Percentiles rank a stretch among this genome's conserved stretches.
Conservation (phyloP, 495 filamentous ascomycete genomes). For the Penicillium subrubescens region DNA sequence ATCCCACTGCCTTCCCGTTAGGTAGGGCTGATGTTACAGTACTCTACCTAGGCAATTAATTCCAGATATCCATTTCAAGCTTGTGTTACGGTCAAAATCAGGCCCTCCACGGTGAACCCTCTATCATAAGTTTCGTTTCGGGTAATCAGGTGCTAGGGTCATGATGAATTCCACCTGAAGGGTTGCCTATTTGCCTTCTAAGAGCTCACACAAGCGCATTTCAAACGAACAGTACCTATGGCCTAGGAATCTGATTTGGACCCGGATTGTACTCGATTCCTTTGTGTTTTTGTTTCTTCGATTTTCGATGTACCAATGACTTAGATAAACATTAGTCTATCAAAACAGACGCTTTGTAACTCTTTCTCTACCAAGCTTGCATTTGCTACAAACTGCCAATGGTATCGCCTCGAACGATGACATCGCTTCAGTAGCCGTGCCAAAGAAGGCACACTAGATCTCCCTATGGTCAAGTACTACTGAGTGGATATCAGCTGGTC, state of each 20-base stretch:
- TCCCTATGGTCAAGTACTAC: background rate
- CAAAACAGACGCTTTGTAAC: background rate
- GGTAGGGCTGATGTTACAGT: too few species aligned
- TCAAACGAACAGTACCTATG: background rate
- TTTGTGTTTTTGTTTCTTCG: background rate
- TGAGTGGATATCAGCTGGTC: background rate
- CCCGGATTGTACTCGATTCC: background rate
- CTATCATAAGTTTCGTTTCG: background rate
- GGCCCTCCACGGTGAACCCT: too few species aligned
- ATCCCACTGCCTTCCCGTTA: background rate
- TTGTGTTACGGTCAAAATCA: too few species aligned
- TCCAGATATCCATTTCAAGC: too few species aligned
- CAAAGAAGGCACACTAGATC: background rate
- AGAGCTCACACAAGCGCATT: background rate
- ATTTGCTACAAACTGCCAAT: background rate
- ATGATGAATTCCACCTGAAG: background rate
- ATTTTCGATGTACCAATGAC: background rate
- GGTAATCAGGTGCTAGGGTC: background rate
- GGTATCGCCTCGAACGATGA: background rate
- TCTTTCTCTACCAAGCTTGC: background rate
- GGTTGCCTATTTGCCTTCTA: background rate
- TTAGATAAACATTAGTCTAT: background rate
- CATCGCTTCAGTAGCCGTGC: background rate
- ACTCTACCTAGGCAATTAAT: too few species aligned
- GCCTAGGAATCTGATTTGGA: background rate